Evolutionary conservation across 768 basidiomycete species (phyloP), one percentile per base, ranked within the genome.

Genomic region (Leccinum boreale): DNA sequence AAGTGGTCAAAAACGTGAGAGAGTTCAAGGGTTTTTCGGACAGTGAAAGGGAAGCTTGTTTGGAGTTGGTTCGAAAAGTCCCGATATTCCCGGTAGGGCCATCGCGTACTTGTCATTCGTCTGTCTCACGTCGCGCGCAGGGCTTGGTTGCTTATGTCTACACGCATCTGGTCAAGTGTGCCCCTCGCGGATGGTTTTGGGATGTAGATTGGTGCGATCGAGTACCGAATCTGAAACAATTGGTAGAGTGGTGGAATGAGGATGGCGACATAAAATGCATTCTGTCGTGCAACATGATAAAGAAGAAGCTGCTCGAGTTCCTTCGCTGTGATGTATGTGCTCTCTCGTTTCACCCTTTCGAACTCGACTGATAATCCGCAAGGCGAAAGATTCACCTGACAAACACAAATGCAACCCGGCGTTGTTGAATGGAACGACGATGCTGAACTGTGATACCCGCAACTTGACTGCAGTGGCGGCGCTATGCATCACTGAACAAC

Each of bases 111-210:
- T 50, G 15, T 31, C n/a, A 6, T 57, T 54, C 17, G 1, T 39
- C 42, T 10, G 8, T 56, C 66, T 63, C 47, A 68, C 31, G 6
- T 33, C 23, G 10, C 21, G 1, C 21, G 39, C 26, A 70, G 68
- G 70, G 66, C 39, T 44, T 70, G 49, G 62, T 70, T 7, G 71
- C 69, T 28, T 70, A 72, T 42, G 60, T 61, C 3, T 70, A 67
- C 28, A 70, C 71, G 5, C 71, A 70, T 51, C 26, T 70, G 24
- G 26, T 62, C 11, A 5, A n/a, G 42, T 70, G 69, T 24, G 46
- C 58, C 53, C 50, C 35, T 31, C 58, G 52, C 24, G 31, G 61
- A 42, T 62, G 50, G 66, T 1, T 58, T 50, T 51, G 4, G 3
- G 45, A 15, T 11, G 57, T 57, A 17, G 53, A 60, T 44, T 64